Base-by-base conservation (phyloP, 2,329 filamentous ascomycete genomes). In the Pestalotiopsis sp. region DNA sequence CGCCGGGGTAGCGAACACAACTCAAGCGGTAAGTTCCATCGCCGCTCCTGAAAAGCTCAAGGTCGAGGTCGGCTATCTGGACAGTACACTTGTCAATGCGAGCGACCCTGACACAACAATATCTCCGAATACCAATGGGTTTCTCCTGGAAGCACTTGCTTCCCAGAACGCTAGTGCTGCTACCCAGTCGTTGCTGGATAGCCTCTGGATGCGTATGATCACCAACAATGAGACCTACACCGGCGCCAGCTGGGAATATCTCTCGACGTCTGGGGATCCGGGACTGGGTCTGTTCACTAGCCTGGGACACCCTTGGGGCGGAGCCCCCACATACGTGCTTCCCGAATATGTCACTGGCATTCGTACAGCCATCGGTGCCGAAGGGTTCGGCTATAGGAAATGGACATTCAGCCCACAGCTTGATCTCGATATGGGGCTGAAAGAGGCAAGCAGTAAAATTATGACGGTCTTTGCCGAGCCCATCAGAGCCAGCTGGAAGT, bases 111-210 rank as follows among this genome's bases (percentile, higher is more conserved):
- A 70, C 13, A 75, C 71, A 1, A 69, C 73, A 1, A 79, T 84
- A 41, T 83, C 82, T 2, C 82, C 85, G 9, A 85, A 85, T 71
- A 85, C 82, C 31, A 81, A 78, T 14, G 82, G 82, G 1, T 84
- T 84, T 70, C 73, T 85, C 1, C 77, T 85, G 7, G 73, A 79
- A 56, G 78, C 80, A 0, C 71, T 84, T 0, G 75, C 81, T 62
- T 63, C 72, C 25, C 74, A 75, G 0, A 75, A 73, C 62, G 73
- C 70, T 14, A 76, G 72, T 4, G 71, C 73, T 3, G 67, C 74
- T 0, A 75, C 73, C 3, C 73, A 70, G 2, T 72, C 77, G 23
- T 74, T 85, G 0, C 73, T 84, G 0, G 72, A 79, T 27, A 74
- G 72, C 4, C 74, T 83, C 13, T 85, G 83, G 83, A 74, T 76